Evolutionary conservation across 1,284 basidiomycete genomes (phyloP).

Genomic region (Amylostereum chailletii): DNA sequence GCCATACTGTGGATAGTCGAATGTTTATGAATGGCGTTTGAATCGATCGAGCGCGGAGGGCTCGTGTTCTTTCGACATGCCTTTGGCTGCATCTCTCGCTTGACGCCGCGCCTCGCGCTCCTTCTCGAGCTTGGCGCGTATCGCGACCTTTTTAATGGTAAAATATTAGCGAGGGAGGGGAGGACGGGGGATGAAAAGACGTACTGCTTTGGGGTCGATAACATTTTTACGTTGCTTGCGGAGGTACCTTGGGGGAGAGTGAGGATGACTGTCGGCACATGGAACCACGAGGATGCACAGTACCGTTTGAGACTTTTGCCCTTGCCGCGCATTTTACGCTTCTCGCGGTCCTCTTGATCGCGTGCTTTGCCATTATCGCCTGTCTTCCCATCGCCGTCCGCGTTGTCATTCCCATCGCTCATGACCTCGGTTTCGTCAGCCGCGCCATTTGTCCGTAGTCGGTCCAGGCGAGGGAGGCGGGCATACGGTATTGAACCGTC

Average conservation of each 20-base stretch:
- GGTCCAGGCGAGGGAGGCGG: slow-evolving; percentile 64
- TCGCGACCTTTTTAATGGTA: slow-evolving; percentile 41
- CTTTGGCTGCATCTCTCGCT: slow-evolving; percentile 33
- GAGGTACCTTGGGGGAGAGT: slow-evolving; percentile 40
- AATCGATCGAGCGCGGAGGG: slow-evolving; percentile 66
- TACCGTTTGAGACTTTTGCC: slow-evolving; percentile 78
- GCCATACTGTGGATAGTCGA: too few species aligned
- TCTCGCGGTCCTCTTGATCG: slow-evolving; percentile 51
- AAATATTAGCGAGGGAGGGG: slow-evolving; percentile 5
- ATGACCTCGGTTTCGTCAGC: slow-evolving; percentile 58
- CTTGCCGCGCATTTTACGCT: slow-evolving; percentile 79
- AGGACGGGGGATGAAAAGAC: slow-evolving; percentile 20
- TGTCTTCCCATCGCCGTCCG: neutral
- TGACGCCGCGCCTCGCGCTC: slow-evolving; percentile 46
- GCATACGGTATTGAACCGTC: slow-evolving; percentile 59
- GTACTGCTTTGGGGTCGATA: slow-evolving; percentile 77
- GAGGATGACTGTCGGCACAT: neutral
- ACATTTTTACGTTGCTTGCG: slow-evolving; percentile 91
- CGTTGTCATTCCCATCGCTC: slow-evolving; percentile 15
- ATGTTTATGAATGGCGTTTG: slow-evolving; percentile 15
- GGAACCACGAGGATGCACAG: slow-evolving; percentile 8
- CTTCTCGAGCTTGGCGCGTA: slow-evolving; percentile 61
- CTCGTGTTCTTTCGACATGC: slow-evolving; percentile 31
- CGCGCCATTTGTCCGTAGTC: slow-evolving; percentile 63
- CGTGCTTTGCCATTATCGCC: slow-evolving; percentile 30